phyloP scores from a whole-genome alignment of 768 basidiomycete species.

The Melanogaster broomeanus region DNA sequence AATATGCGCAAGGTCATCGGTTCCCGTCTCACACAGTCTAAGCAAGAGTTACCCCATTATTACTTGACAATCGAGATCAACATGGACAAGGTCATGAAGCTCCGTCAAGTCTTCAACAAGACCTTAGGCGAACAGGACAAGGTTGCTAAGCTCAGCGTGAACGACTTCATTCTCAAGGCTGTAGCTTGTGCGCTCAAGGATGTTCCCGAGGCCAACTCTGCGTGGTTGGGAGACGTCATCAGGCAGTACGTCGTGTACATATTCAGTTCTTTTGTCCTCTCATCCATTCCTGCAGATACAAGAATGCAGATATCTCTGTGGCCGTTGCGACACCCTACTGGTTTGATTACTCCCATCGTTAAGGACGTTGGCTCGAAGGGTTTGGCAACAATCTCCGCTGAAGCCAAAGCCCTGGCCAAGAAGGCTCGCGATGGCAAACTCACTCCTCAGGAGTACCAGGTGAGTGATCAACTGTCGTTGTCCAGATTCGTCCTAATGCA shows the following conservation, averaged over 20 bases:
- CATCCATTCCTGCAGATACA: conserved; percentile 58
- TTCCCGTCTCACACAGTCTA: conserved; percentile 85
- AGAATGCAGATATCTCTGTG: conserved; percentile 95
- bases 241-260: conserved; percentile 66
- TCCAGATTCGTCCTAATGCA: neutral
- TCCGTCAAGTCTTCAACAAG: conserved; percentile 95
- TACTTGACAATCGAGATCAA: conserved; percentile 93
- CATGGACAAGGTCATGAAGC: conserved; percentile 95
- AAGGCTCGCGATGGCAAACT: conserved; percentile 98
- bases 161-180: conserved; percentile 98
- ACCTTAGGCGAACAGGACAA: conserved; percentile 85
- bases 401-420: conserved; percentile 90
- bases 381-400: conserved; percentile 87
- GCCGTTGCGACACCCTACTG: conserved; percentile 95
- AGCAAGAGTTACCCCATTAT: conserved; percentile 95
- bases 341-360: conserved; percentile 96
- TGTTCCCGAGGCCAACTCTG: conserved; percentile 97
- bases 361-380: conserved; percentile 93
- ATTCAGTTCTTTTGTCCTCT: neutral
- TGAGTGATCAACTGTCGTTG: conserved; percentile 25
- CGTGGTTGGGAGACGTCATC: conserved; percentile 96
- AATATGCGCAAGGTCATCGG: conserved; percentile 97
- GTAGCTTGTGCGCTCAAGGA: conserved; percentile 87
- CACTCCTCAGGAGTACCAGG: conserved; percentile 95
- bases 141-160: conserved; percentile 90